Evolutionary conservation across 1,284 basidiomycete genomes (phyloP).

Genomic region (Mycosarcoma maydis): DNA sequence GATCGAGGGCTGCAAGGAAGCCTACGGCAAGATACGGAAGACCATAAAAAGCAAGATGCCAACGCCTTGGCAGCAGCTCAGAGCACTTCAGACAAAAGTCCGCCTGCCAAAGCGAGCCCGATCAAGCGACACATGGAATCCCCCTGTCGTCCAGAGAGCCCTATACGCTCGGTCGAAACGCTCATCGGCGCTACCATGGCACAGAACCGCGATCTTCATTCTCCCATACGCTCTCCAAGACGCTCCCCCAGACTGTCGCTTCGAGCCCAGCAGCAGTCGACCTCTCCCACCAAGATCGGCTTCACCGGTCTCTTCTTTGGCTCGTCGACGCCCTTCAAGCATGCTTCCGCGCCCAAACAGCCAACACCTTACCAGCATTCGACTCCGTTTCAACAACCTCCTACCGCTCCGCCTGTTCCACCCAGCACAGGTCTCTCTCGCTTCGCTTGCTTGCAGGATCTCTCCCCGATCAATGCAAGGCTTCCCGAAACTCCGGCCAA

Average conservation of each 20-base stretch:
- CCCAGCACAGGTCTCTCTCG: conserved; percentile 37
- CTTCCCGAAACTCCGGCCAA: conserved; percentile 19
- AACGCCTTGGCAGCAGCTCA: conserved; percentile 14
- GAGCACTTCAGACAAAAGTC: not conserved
- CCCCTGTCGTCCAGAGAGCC: conserved; percentile 20
- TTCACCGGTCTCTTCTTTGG: conserved; percentile 7
- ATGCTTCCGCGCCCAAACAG: not conserved
- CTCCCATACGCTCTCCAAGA: conserved; percentile 32
- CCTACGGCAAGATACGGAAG: not conserved
- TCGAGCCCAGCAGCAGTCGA: conserved; percentile 24
- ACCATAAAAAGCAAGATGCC: not conserved
- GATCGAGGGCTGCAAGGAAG: not conserved
- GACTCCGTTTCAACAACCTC: conserved; percentile 18
- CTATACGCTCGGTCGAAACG: conserved; percentile 34
- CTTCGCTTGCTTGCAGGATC: conserved; percentile 38
- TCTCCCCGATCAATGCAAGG: conserved; percentile 6
- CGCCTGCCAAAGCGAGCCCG: conserved; percentile 9
- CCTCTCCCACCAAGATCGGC: conserved; percentile 23
- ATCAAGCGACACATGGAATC: conserved; percentile 13
- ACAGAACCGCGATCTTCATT: conserved; percentile 19
- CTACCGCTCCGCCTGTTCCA: conserved; percentile 6
- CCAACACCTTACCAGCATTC: conserved; percentile 9
- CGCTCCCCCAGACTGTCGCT: conserved; percentile 34
- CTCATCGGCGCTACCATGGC: conserved; percentile 34
- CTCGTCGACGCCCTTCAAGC: conserved; percentile 21